Base-by-base conservation (phyloP, 805 yeast genomes). In the Cyberlindnera euphorbiiphila region DNA sequence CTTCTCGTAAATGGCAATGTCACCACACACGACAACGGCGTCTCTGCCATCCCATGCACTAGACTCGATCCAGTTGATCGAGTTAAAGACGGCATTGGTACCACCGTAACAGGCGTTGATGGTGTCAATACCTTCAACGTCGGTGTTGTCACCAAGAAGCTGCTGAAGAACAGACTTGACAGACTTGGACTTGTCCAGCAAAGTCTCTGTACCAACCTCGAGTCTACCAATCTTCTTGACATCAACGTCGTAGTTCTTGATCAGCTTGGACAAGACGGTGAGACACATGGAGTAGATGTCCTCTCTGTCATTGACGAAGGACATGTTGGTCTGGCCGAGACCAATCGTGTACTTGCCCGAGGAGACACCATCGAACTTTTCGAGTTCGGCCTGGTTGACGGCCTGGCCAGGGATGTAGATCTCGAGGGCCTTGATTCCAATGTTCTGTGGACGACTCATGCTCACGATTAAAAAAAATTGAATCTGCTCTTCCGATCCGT, bases 71-170 rank as follows among this genome's bases (percentile, higher is more conserved):
- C 98, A 93, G 76, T 88, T 88, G 56, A 93, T 63, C 11, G 96
- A 78, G 69, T 91, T 93, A 71, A 93, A 81, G 21, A 93, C 76
- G 9, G 98, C 98, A 55, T 81, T 79, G 47, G 98, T 91, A 64
- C 98, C 98, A 64, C 98, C 98, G 65, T 93, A 93, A 71, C 98
- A 93, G 22, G 98, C 98, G 65, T 93, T 93, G 56, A 88, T 63
- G 49, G 95, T 88, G 66, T 93, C 98, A 46, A 93, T 71, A 66
- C 98, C 98, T 69, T 93, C 98, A 53, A 91, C 72, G 59, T 93
- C 98, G 54, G 72, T 65, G 73, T 93, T 93, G 37, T 77, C 91
- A 42, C 83, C 87, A 51, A 93, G 81, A 50, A 93, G 77, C 68
- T 89, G 97, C 85, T 88, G 91, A 64, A 93, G 73, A 28, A 93